Conservation (phyloP, 176 grass and related monocot species). For the Oryza officinalis region DNA sequence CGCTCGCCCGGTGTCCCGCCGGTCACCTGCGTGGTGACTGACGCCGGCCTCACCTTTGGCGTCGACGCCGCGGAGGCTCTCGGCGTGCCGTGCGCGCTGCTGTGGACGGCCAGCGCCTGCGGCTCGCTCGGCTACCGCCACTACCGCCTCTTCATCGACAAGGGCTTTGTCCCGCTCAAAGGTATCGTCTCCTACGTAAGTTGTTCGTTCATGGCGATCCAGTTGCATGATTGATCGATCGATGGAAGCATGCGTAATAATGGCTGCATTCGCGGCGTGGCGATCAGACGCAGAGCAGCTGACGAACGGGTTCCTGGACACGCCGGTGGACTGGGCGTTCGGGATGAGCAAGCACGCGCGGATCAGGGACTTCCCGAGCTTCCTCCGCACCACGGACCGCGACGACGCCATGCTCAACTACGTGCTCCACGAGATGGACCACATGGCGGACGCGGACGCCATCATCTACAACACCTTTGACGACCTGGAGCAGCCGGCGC, state of each 20-base stretch:
- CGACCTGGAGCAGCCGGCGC: constrained; percentile 36
- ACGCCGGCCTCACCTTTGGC: constrained; percentile 45
- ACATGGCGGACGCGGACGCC: constrained; percentile 22
- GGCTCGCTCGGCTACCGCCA: constrained; percentile 48
- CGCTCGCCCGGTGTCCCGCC: constrained; percentile 18
- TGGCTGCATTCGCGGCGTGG: background rate
- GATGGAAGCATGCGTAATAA: no score
- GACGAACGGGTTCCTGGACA: constrained; percentile 45
- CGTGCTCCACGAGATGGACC: constrained; percentile 17
- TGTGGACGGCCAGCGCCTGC: constrained; percentile 50
- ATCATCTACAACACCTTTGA: constrained; percentile 49
- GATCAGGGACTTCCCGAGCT: constrained; percentile 45
- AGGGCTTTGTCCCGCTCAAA: constrained; percentile 58
- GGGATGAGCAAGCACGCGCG: constrained; percentile 44
- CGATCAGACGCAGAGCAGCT: constrained; percentile 37
- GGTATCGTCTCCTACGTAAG: background rate
- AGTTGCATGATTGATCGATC: no score
- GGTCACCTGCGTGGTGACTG: constrained; percentile 51
- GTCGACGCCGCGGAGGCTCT: constrained; percentile 43
- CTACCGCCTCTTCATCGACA: constrained; percentile 39
- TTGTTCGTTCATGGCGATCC: no score
- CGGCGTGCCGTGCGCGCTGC: constrained; percentile 37
- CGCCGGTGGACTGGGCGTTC: constrained; percentile 33
- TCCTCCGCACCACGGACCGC: constrained; percentile 39
- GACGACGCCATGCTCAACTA: constrained; percentile 38